These are phyloP conservation scores for Citrus trifoliata DNA, from an alignment of 345 rosid species.

Conservation along the genomic window DNA sequence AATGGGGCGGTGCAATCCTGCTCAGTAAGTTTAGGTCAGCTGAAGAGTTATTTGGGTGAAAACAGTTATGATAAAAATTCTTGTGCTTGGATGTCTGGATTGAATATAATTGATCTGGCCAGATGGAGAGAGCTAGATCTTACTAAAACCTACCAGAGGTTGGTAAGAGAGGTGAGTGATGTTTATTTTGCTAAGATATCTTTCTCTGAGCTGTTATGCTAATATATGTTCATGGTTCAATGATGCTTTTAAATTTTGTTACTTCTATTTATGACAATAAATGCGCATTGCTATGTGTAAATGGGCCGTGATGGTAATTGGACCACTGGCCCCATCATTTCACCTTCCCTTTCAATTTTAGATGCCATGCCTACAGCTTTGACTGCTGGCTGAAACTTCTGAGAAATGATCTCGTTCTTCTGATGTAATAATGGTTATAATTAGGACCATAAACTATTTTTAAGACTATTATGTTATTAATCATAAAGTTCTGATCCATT, in stretches of 20 bases:
- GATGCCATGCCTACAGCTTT: neutral
- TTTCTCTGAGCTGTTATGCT: neutral
- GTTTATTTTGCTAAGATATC: neutral
- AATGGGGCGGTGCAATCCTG: constrained; percentile 72
- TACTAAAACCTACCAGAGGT: constrained; percentile 55
- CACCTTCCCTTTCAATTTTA: neutral
- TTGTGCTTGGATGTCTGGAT: constrained; percentile 93
- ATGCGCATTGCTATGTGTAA: neutral
- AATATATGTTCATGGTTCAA: neutral
- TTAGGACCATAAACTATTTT: neutral
- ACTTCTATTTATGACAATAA: neutral
- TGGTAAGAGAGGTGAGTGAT: constrained; percentile 53
- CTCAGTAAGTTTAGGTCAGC: constrained; percentile 66
- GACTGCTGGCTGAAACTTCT: neutral
- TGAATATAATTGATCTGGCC: constrained; percentile 74
- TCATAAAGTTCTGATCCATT: neutral
- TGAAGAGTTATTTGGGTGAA: constrained; percentile 45
- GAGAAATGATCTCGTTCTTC: neutral
- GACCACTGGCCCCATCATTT: neutral
- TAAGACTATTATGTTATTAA: neutral
- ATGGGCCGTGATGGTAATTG: neutral
- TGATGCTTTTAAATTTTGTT: constrained; percentile 2
- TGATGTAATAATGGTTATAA: neutral
- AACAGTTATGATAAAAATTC: constrained; percentile 36
- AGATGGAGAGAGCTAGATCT: constrained; percentile 67